Base-by-base conservation (phyloP, 2,329 filamentous ascomycete genomes). In the Hypoxylon sp. region DNA sequence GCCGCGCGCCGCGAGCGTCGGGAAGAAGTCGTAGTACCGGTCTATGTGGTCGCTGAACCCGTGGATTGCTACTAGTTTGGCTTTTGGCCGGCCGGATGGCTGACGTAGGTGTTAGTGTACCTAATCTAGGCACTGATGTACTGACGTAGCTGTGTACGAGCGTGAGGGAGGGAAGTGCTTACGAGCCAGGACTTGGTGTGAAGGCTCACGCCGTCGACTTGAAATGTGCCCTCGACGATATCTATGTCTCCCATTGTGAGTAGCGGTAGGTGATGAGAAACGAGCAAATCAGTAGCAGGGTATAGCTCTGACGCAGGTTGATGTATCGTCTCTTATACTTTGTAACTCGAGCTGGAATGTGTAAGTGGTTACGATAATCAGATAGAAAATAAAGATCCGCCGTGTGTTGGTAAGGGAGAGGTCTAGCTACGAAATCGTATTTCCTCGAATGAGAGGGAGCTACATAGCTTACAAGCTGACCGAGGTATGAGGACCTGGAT, bases 41-140 rank as follows among this genome's bases (percentile, higher is more conserved):
- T 92, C 89, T 79, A 92, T 83, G 80, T 97, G 93, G 80, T 97
- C 94, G 79, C 89, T 93, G 85, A 94, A 98, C 75, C 94, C 94
- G 81, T 98, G 94, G 70, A 98, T 83, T 80, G 97, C 92, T 74
- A 96, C 85, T 54, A 97, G 79, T 72, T 92, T 92, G 37, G 94
- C 94, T 75, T 86, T 87, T 61, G 86, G 80, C 11, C 85, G 80
- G 13, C 82, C 85, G 31, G 85, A 79, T 31, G 88, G 88, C 89
- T 89, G 71, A 17, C 27, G 21, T 17, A 27, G 10, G 15, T 15
- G 56, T 65, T 63, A 67, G 55, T 35, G 35, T 3, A 29, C 17
- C n/a, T n/a, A n/a, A n/a, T n/a, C n/a, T n/a, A n/a, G 32, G 42
- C 32, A 27, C 32, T 29, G 13, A 35, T 53, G 24, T 8, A 15